Base-by-base conservation (phyloP, 495 filamentous ascomycete genomes). In the Aspergillus cavernicola region DNA sequence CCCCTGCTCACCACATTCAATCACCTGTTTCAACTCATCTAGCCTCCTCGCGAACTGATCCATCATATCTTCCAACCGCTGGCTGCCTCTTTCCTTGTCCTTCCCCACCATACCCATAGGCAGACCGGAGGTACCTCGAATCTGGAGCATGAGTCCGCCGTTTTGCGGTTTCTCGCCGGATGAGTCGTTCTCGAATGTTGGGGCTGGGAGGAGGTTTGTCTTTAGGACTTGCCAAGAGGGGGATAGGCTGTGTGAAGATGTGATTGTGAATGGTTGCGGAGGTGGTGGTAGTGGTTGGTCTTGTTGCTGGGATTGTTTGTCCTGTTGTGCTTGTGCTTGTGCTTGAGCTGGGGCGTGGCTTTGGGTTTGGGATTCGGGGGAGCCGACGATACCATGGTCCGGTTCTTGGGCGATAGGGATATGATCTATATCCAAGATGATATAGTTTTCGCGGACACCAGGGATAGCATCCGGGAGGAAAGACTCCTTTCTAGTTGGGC, bases 21-120 rank as follows among this genome's bases (percentile, higher is more conserved):
- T 77, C 1, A 79, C 65, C 33, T 60, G 53, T 36, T 71, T 71
- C 46, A 80, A 53, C 50, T 78, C 70, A 3, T 53, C 67, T 79
- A 90, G 83, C 56, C 85, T 73, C 56, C 77, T 81, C 52, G 85
- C 80, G 69, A 90, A 91, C 32, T 84, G 79, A 43, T 82, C 80
- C 54, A 87, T 72, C 70, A 90, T 73, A 28, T 73, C 75, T 28
- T 78, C 69, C 50, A 76, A 63, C 24, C 59, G 71, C 55, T 69
- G 75, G 19, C 66, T 33, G 37, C 69, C 53, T 28, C 59, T 64
- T 38, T 69, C 68, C 42, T 63, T 64, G 8, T 64, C 69, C 41
- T 61, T 69, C 8, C 54, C 65, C 2, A 59, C 56, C 32, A 56
- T 60, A 47, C 45, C 60, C 54, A 65, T 56, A 16, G 70, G 59